phyloP scores from a whole-genome alignment of 1,284 basidiomycete genomes.

The Cutaneotrichosporon cutaneum region DNA sequence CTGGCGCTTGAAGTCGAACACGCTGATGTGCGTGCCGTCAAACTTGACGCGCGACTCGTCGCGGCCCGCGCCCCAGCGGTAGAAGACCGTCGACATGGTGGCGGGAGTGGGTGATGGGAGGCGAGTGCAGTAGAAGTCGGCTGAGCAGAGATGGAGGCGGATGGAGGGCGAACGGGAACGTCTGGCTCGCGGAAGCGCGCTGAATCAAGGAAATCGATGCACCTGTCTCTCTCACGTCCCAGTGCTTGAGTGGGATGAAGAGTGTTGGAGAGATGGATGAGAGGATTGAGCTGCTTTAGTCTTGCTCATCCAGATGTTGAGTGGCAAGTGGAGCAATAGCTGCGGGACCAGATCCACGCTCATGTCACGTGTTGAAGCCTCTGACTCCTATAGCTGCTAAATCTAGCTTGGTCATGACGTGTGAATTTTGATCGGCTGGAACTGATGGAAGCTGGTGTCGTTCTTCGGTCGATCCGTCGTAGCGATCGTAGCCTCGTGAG shows the following conservation, averaged over 20 bases:
- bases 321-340: neutral
- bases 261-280: neutral
- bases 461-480: too few species aligned
- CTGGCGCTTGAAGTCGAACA: slow-evolving; percentile 98
- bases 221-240: neutral
- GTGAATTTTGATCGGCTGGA: neutral
- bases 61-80: slow-evolving; percentile 94
- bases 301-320: neutral
- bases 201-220: neutral
- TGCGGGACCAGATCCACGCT: neutral
- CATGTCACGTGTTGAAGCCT: neutral
- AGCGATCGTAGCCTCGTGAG: too few species aligned
- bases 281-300: neutral
- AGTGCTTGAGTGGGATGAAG: neutral
- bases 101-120: neutral
- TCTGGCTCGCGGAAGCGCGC: neutral
- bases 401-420: too few species aligned
- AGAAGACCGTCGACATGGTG: slow-evolving; percentile 91
- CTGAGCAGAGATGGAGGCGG: neutral
- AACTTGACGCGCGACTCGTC: slow-evolving; percentile 94
- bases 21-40: slow-evolving; percentile 96
- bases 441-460: too few species aligned
- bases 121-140: neutral
- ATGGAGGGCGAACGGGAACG: neutral
- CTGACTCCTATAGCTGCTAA: neutral